These are phyloP conservation scores for Amaranthus hypochondriacus DNA, from an alignment of 148 eudicot genomes.

Conservation along the genomic window DNA sequence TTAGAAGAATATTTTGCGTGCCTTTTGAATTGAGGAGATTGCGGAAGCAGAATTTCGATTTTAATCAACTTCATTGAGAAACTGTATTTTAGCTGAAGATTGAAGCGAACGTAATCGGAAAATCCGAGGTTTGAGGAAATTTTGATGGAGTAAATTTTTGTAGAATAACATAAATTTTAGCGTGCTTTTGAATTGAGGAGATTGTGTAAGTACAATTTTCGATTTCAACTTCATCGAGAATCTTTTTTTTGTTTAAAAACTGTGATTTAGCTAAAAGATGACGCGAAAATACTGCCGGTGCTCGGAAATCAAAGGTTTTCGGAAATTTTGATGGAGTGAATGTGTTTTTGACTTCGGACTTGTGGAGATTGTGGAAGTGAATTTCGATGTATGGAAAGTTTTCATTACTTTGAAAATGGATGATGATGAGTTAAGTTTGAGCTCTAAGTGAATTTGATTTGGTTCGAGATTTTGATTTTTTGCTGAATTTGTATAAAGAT, in stretches of 20 bases:
- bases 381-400: conserved; percentile 38
- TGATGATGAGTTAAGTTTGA: conserved; percentile 21
- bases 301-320: too few relatives aligned
- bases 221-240: too few relatives aligned
- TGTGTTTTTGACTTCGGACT: neutral
- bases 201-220: too few relatives aligned
- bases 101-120: too few relatives aligned
- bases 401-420: conserved; percentile 35
- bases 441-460: conserved; percentile 7
- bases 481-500: conserved; percentile 9
- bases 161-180: too few relatives aligned
- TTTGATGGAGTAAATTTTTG: too few relatives aligned
- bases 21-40: conserved; percentile 7
- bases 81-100: too few relatives aligned
- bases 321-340: too few relatives aligned
- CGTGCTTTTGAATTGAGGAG: too few relatives aligned
- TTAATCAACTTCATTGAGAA: too few relatives aligned
- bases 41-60: neutral
- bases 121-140: too few relatives aligned
- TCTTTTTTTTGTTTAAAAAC: neutral
- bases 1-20: neutral
- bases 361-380: conserved; percentile 13
- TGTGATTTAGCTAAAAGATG: neutral
- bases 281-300: too few relatives aligned
- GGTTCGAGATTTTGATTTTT: conserved; percentile 11